Conservation (phyloP, 306 rosid genomes). For the Adenanthera pavonina region DNA sequence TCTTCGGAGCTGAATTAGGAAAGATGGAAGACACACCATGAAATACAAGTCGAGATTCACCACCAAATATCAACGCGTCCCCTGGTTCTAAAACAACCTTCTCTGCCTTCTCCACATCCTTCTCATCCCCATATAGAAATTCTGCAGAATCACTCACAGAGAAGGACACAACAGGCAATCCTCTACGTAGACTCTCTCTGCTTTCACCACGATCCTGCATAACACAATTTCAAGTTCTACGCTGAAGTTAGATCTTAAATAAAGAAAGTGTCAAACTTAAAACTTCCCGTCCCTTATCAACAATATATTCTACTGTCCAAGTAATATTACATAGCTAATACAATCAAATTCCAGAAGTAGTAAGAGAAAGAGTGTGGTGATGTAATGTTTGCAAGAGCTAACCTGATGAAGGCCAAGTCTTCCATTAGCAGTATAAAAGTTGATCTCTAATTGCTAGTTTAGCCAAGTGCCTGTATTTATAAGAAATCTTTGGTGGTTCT, state of each 20-base stretch:
- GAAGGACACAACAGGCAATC: slow-evolving; percentile 74
- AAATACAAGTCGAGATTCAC: slow-evolving; percentile 60
- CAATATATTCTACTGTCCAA: neutral
- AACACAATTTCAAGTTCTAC: neutral
- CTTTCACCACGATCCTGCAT: slow-evolving; percentile 78
- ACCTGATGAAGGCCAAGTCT: slow-evolving; percentile 81
- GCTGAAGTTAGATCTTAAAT: neutral
- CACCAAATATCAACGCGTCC: slow-evolving; percentile 77
- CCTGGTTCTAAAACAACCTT: slow-evolving; percentile 65
- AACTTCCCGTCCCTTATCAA: no score
- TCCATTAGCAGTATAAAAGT: slow-evolving; percentile 65
- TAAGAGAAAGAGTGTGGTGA: neutral
- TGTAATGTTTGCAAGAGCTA: neutral
- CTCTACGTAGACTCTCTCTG: slow-evolving; percentile 47
- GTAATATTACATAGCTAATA: neutral
- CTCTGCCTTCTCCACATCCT: slow-evolving; percentile 55
- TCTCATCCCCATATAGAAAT: slow-evolving; percentile 64
- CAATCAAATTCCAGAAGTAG: neutral
- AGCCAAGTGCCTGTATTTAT: slow-evolving; percentile 41
- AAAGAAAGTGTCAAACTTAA: no score
- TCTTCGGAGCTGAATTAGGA: slow-evolving; percentile 61
- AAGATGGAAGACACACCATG: slow-evolving; percentile 71
- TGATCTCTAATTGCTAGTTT: slow-evolving; percentile 55
- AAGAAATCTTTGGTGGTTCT: slow-evolving; percentile 59
- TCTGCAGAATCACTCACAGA: slow-evolving; percentile 81